Base-by-base conservation (phyloP, 2,329 filamentous ascomycete genomes). In the Proliferodiscus dingleyae region DNA sequence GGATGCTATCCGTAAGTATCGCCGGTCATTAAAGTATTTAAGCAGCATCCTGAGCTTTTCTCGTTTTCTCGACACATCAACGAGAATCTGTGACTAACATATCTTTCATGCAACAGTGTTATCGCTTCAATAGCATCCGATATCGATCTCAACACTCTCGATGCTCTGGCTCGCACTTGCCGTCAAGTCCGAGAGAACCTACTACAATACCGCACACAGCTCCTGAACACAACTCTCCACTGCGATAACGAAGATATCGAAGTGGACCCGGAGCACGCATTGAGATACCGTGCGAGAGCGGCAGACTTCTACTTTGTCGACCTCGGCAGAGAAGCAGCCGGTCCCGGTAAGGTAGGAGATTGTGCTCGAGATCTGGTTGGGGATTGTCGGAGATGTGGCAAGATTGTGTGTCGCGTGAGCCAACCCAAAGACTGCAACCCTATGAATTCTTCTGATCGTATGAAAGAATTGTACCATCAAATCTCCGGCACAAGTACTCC, bases 391-490 rank as follows among this genome's bases (percentile, higher is more conserved):
- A 78, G 83, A 51, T 97, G 91, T 64, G 78, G 77, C 30, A 80
- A 70, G 22, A 75, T 89, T 21, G 81, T 95, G 45, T 97, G 91
- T 66, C 79, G 91, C 68, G 89, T 94, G 76, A 64, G 78, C 23
- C 37, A 15, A n/a, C 33, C n/a, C n/a, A n/a, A n/a, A n/a, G n/a
- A n/a, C n/a, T n/a, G n/a, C n/a, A n/a, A n/a, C n/a, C n/a, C n/a
- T n/a, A n/a, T n/a, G n/a, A n/a, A n/a, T n/a, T n/a, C n/a, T n/a
- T n/a, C n/a, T n/a, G n/a, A n/a, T n/a, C n/a, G n/a, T n/a, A n/a
- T n/a, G n/a, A n/a, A n/a, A 95, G 89, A 97, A 97, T 58, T 97
- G 91, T 66, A 83, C 84, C 5, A 85, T 88, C 60, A 95, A 96
- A 66, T 81, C 86, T 0, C 89, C 88, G 1, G 79, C 84, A 2